Conservation (phyloP, 331 rosid species). For the Arachis monticola region DNA sequence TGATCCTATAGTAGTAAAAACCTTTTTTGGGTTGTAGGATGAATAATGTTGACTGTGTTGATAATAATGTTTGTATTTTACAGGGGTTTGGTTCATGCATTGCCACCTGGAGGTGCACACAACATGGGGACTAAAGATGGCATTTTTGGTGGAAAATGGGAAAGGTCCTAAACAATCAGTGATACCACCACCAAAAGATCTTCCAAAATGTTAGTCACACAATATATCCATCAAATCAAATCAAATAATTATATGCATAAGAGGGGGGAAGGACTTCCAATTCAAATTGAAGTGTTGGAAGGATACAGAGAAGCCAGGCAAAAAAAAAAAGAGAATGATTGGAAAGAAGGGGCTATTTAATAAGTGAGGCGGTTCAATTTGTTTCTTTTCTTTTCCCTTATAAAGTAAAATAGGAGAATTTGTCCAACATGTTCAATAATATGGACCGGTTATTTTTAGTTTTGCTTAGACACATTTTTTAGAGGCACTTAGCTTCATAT, state of each 20-base stretch:
- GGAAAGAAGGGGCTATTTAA: slow-evolving; percentile 31
- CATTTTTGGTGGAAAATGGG: slow-evolving; percentile 86
- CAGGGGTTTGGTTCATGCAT: slow-evolving; percentile 91
- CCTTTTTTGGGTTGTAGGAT: too few relatives aligned
- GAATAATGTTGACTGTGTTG: background rate
- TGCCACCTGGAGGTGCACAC: slow-evolving; percentile 91
- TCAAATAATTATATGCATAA: slow-evolving; percentile 1
- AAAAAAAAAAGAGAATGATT: slow-evolving; percentile 22
- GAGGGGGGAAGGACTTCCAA: slow-evolving; percentile 23
- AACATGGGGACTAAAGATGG: slow-evolving; percentile 94
- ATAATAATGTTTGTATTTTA: background rate
- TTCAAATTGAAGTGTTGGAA: slow-evolving; percentile 36
- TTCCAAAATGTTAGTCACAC: slow-evolving; percentile 63
- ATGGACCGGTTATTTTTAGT: slow-evolving; percentile 31
- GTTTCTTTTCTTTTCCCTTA: background rate
- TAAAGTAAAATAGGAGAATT: slow-evolving; percentile 38
- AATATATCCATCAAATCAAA: background rate
- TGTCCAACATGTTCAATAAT: slow-evolving; percentile 49
- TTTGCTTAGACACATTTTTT: slow-evolving; percentile 29
- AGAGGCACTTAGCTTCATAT: background rate
- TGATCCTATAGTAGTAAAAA: background rate
- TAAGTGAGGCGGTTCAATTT: slow-evolving; percentile 37
- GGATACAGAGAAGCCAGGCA: slow-evolving; percentile 47
- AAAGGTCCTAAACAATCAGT: slow-evolving; percentile 70
- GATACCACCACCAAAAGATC: slow-evolving; percentile 79